These are phyloP conservation scores for Cladosporium sp. DNA, from an alignment of 2,329 filamentous ascomycete genomes.

Conservation along the genomic window DNA sequence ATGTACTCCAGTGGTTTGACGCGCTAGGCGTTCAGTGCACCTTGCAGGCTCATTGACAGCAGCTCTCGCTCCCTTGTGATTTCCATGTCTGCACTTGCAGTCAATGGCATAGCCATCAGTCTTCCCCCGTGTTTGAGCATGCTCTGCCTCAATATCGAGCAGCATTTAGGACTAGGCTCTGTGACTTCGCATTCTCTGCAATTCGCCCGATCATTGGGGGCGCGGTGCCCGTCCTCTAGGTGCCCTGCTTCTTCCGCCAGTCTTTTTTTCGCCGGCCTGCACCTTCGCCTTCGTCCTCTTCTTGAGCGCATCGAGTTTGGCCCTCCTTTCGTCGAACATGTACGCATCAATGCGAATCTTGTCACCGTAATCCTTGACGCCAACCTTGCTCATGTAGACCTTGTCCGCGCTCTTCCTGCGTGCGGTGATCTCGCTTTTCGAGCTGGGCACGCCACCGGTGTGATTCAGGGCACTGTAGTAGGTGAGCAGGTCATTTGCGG, in stretches of 20 bases:
- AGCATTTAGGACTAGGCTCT: too few relatives aligned
- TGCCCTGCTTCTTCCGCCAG: neutral
- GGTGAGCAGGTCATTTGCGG: constrained; percentile 18
- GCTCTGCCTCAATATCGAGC: too few relatives aligned
- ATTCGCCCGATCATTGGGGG: neutral
- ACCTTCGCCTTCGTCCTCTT: constrained; percentile 1
- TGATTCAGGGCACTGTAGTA: constrained; percentile 18
- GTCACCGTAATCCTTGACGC: constrained; percentile 22
- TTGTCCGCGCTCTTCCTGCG: constrained; percentile 15
- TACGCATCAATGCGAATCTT: constrained; percentile 20
- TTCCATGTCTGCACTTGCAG: too few relatives aligned
- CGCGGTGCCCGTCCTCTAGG: neutral
- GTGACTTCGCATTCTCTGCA: too few relatives aligned
- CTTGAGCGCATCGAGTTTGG: constrained; percentile 11
- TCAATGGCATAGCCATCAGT: too few relatives aligned
- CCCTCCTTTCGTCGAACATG: constrained; percentile 18
- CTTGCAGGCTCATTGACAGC: too few relatives aligned
- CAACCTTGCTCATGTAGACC: constrained; percentile 17
- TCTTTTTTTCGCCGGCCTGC: neutral
- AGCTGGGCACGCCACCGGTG: constrained; percentile 13
- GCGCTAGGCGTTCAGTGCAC: too few relatives aligned
- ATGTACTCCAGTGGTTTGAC: too few relatives aligned
- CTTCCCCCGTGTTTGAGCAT: too few relatives aligned
- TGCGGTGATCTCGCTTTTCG: constrained; percentile 13
- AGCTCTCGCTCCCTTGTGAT: too few relatives aligned